A percentile compares a stretch with the other conserved stretches of the same genome.
Evolutionary conservation across 352 stramenopile species (phyloP).

Genomic region (Aphanomyces stellatus): DNA sequence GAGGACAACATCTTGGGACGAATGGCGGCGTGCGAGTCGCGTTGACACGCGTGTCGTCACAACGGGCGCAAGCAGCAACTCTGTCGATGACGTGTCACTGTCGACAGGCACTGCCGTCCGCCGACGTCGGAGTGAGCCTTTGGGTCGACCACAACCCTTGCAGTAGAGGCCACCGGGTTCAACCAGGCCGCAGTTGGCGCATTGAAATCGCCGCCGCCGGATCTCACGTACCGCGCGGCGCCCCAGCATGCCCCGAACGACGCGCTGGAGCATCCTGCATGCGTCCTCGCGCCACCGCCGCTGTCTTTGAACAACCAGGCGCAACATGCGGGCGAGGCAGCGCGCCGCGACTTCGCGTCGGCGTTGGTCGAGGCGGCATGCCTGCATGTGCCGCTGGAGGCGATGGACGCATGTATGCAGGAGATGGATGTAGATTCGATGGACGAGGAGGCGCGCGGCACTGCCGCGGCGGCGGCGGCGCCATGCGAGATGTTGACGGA

Average conservation of each 20-base stretch:
- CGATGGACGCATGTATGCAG: background rate
- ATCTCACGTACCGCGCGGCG: background rate
- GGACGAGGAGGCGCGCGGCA: background rate
- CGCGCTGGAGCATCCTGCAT: background rate
- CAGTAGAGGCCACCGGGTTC: slow-evolving; percentile 52
- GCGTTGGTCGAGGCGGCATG: background rate
- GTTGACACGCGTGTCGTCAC: background rate
- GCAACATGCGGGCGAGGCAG: background rate
- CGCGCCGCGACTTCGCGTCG: background rate
- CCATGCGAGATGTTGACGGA: background rate
- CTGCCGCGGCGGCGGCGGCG: background rate
- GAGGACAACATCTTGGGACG: background rate
- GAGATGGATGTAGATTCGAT: background rate
- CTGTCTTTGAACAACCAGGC: background rate
- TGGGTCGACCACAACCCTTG: slow-evolving; percentile 46
- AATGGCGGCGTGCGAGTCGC: background rate
- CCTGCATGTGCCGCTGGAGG: background rate
- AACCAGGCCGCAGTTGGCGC: slow-evolving; percentile 44
- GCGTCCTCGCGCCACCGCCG: background rate
- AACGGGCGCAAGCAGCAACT: background rate
- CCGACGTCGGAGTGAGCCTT: background rate
- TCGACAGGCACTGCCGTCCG: background rate
- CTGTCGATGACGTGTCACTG: background rate
- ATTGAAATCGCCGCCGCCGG: slow-evolving; percentile 30
- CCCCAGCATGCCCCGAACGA: background rate